Conservation (phyloP, 768 basidiomycete genomes). For the Steccherinum ochraceum region DNA sequence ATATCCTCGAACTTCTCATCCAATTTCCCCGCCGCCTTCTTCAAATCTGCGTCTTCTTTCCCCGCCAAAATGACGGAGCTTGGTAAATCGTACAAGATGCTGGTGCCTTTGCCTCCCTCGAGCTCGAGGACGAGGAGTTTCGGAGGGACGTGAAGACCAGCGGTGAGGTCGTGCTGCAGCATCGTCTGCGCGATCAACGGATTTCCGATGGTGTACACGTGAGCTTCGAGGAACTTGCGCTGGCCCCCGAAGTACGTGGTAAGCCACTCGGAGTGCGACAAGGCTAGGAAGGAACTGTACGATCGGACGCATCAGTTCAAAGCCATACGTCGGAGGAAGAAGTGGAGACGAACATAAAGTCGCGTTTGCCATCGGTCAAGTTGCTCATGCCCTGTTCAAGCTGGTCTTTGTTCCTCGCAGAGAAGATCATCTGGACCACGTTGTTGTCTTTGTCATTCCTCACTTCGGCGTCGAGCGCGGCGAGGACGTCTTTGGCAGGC, state of each 20-base stretch:
- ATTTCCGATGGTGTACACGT: conserved; percentile 45
- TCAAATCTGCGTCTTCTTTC: conserved; percentile 22
- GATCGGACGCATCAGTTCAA: background rate
- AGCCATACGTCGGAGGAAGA: too few relatives aligned
- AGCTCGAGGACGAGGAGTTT: conserved; percentile 40
- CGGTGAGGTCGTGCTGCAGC: conserved; percentile 33
- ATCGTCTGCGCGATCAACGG: conserved; percentile 43
- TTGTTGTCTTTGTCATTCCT: conserved; percentile 5
- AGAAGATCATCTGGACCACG: background rate
- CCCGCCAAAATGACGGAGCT: conserved; percentile 34
- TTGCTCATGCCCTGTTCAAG: conserved; percentile 3
- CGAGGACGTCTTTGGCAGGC: conserved; percentile 1
- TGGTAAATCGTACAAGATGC: conserved; percentile 40
- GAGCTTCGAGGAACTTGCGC: conserved; percentile 11
- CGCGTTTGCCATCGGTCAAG: conserved; percentile 5
- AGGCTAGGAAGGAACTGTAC: conserved; percentile 1
- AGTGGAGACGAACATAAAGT: conserved; percentile 7
- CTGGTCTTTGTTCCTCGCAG: conserved; percentile 2
- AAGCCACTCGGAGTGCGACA: conserved; percentile 5
- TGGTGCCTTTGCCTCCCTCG: conserved; percentile 30
- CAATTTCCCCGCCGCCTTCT: conserved; percentile 25
- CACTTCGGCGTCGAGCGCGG: conserved; percentile 5
- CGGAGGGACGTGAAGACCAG: conserved; percentile 38
- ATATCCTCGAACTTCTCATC: conserved; percentile 40
- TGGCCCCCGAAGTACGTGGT: background rate